These are phyloP conservation scores for Sphenostylis stenocarpa DNA, from an alignment of 306 rosid species.

Conservation along the genomic window DNA sequence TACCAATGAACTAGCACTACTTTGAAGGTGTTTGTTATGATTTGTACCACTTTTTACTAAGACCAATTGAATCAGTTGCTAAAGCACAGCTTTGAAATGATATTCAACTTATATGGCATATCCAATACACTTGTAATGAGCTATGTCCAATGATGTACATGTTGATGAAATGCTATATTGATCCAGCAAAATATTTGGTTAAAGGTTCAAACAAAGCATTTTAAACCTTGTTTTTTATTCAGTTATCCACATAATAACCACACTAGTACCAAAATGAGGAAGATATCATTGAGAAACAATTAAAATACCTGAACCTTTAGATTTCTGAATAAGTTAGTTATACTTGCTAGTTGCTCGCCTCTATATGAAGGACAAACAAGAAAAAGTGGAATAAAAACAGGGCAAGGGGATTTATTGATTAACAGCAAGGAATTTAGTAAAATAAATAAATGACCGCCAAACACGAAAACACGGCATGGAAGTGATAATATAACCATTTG, in stretches of 20 bases:
- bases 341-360: background rate
- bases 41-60: too few species aligned
- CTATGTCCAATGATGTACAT: background rate
- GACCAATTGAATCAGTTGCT: background rate
- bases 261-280: background rate
- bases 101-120: background rate
- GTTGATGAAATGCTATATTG: background rate
- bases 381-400: background rate
- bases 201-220: conserved; percentile 19
- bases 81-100: background rate
- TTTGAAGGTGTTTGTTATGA: too few species aligned
- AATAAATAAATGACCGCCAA: background rate
- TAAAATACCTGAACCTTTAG: background rate
- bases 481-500: background rate
- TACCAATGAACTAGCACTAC: too few species aligned
- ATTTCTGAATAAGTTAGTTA: background rate
- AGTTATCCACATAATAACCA: background rate
- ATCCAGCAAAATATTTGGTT: background rate
- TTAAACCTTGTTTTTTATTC: background rate
- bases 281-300: background rate
- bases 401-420: background rate
- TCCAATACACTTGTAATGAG: background rate
- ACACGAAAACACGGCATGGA: background rate
- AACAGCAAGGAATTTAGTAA: background rate
- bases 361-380: background rate